These are phyloP conservation scores for Fusarium penzigii DNA, from an alignment of 2,329 filamentous ascomycete genomes.

Conservation along the genomic window DNA sequence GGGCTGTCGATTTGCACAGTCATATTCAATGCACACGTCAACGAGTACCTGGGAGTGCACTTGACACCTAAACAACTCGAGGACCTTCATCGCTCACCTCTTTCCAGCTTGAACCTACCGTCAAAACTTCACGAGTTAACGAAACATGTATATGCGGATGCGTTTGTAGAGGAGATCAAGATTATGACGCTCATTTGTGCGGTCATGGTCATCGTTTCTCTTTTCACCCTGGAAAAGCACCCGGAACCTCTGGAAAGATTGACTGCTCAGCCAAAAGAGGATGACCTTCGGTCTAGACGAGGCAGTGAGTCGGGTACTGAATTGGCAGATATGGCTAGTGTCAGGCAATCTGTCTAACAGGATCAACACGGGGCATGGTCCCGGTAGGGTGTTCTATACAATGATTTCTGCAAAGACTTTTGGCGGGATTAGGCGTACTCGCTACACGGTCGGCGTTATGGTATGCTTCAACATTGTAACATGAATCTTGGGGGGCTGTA, in stretches of 20 bases:
- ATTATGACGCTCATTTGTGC: constrained; percentile 48
- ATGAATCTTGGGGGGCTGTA: not conserved
- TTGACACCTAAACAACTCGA: constrained; percentile 42
- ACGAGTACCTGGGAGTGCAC: constrained; percentile 36
- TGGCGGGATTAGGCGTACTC: not conserved
- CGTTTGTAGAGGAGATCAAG: constrained; percentile 48
- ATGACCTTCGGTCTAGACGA: constrained; percentile 31
- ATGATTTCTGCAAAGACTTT: not conserved
- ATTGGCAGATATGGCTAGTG: constrained; percentile 33
- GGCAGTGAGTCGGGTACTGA: constrained; percentile 42
- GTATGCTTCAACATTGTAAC: not conserved
- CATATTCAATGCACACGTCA: constrained; percentile 52
- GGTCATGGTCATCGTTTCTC: constrained; percentile 44
- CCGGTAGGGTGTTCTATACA: not conserved
- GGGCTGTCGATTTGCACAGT: constrained; percentile 61
- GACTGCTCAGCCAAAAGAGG: constrained; percentile 30
- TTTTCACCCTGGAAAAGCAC: constrained; percentile 45
- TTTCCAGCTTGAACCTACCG: constrained; percentile 39
- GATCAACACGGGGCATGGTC: not conserved
- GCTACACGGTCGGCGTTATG: not conserved
- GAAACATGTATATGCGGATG: constrained; percentile 44
- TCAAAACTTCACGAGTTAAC: constrained; percentile 35
- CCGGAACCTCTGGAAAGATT: constrained; percentile 39
- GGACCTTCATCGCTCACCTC: constrained; percentile 46
- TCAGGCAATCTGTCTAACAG: constrained; percentile 19